Base-by-base conservation (phyloP, 2,329 filamentous ascomycete genomes). In the Phaeomoniella chlamydospora region DNA sequence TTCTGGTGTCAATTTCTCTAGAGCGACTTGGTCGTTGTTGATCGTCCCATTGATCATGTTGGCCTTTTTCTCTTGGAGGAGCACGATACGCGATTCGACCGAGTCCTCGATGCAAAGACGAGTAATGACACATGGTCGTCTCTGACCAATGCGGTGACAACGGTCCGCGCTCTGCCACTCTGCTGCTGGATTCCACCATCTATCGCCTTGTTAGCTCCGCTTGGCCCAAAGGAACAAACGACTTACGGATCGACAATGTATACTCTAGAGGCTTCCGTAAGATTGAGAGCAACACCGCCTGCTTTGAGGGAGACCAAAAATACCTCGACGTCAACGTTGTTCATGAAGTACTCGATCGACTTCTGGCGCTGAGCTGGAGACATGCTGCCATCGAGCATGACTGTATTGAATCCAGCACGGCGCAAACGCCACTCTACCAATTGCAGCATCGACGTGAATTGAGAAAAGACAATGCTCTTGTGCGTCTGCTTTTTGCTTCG, bases 141-240 rank as follows among this genome's bases (percentile, higher is more conserved):
- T 83, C 63, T 98, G 90, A 18, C 90, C 90, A 47, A 96, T 98
- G 38, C 90, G 86, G 59, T 96, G 90, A 52, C 81, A 86, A 44
- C 83, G 74, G 55, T 98, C 90, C 2, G 90, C 90, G 42, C 82
- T 90, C 60, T 98, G 90, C 90, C 90, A 98, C 61, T 98, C 90
- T 0, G 88, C 88, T n/a, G 87, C 87, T n/a, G 90, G 90, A 48
- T 96, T 96, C 90, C 90, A 98, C 90, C 90, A 96, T 47, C 81
- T 86, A 45, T 22, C 42, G 18, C 40, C 16, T 3, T 17, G 3
- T 14, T 34, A 18, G 38, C 35, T 33, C 6, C 29, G 34, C 12
- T 5, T 32, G 30, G 26, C 29, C 32, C 29, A 18, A 17, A 30
- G 30, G 18, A 15, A 11, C 11, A 30, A 18, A 29, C 30, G 31